Evolutionary conservation across 306 rosid genomes (phyloP).

Genomic region (Corylus heterophylla): DNA sequence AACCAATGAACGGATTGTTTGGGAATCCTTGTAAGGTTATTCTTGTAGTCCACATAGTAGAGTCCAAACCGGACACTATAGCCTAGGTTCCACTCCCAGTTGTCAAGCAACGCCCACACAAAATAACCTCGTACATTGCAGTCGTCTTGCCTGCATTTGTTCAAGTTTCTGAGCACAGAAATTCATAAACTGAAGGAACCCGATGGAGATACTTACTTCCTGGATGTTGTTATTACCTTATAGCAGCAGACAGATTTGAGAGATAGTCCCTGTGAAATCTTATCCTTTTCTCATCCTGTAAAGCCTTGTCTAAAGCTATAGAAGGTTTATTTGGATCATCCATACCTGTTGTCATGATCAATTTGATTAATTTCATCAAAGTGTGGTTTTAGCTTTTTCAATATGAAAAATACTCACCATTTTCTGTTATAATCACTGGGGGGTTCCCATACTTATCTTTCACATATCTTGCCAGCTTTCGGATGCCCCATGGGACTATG

Average conservation of each 20-base stretch:
- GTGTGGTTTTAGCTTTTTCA: background rate
- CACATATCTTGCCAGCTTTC: slow-evolving; percentile 63
- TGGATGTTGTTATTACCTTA: slow-evolving; percentile 50
- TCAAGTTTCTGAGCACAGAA: slow-evolving; percentile 4
- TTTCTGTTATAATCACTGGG: slow-evolving; percentile 75
- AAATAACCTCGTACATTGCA: slow-evolving; percentile 83
- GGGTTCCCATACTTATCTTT: slow-evolving; percentile 68
- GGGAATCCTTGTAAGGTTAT: slow-evolving; percentile 85
- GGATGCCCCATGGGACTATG: slow-evolving; percentile 94
- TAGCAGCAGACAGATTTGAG: slow-evolving; percentile 84
- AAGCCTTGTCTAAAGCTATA: slow-evolving; percentile 47
- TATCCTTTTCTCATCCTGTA: slow-evolving; percentile 80
- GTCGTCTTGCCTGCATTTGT: slow-evolving; percentile 61
- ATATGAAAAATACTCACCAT: slow-evolving; percentile 51
- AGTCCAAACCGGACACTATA: slow-evolving; percentile 87
- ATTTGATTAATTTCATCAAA: slow-evolving; percentile 2
- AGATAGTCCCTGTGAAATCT: slow-evolving; percentile 79
- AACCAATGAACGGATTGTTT: slow-evolving; percentile 83
- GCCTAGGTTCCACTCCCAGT: slow-evolving; percentile 97
- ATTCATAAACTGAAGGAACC: background rate
- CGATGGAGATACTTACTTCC: background rate
- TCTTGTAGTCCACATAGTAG: slow-evolving; percentile 78
- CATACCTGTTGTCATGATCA: slow-evolving; percentile 58
- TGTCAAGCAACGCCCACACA: slow-evolving; percentile 94
- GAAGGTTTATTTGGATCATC: slow-evolving; percentile 68